These are phyloP conservation scores for Orbilia javanica DNA, from an alignment of 2,329 filamentous ascomycete genomes.

Conservation along the genomic window DNA sequence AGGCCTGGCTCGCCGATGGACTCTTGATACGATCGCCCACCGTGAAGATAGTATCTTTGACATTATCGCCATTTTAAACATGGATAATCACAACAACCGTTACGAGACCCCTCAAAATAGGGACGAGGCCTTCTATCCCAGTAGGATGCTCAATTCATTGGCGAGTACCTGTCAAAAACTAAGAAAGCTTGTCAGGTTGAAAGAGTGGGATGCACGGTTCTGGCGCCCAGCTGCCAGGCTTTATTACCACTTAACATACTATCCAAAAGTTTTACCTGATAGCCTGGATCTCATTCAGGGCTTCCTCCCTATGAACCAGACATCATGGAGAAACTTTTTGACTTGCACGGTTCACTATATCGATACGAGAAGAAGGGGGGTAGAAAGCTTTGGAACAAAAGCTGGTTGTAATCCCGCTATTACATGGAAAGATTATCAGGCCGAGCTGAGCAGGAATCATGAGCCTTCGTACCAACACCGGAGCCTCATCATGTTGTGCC, in stretches of 20 bases:
- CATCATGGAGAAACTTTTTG: slow-evolving; percentile 62
- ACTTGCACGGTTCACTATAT: slow-evolving; percentile 60
- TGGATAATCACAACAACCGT: not conserved
- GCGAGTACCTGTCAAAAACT: slow-evolving; percentile 59
- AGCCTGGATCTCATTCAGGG: slow-evolving; percentile 61
- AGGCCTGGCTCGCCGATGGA: slow-evolving; percentile 33
- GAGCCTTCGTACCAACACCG: slow-evolving; percentile 16
- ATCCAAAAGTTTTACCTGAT: slow-evolving; percentile 57
- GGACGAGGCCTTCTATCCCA: slow-evolving; percentile 45
- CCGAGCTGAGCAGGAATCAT: not conserved
- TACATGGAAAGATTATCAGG: slow-evolving; percentile 58
- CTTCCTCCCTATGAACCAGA: slow-evolving; percentile 58
- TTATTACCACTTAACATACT: slow-evolving; percentile 59
- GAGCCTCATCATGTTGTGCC: slow-evolving; percentile 60
- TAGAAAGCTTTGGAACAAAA: slow-evolving; percentile 60
- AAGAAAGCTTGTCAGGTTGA: slow-evolving; percentile 54
- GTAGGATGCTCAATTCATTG: slow-evolving; percentile 45
- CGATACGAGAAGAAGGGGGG: slow-evolving; percentile 57
- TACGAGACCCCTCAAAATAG: slow-evolving; percentile 39
- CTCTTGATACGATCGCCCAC: slow-evolving; percentile 9
- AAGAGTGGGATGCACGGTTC: slow-evolving; percentile 60
- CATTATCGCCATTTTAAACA: slow-evolving; percentile 26
- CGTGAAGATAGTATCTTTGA: slow-evolving; percentile 22
- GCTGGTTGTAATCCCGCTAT: slow-evolving; percentile 56
- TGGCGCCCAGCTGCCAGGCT: slow-evolving; percentile 60